These are phyloP conservation scores for Cercospora berteroae DNA, from an alignment of 2,329 filamentous ascomycete species.

Conservation along the genomic window DNA sequence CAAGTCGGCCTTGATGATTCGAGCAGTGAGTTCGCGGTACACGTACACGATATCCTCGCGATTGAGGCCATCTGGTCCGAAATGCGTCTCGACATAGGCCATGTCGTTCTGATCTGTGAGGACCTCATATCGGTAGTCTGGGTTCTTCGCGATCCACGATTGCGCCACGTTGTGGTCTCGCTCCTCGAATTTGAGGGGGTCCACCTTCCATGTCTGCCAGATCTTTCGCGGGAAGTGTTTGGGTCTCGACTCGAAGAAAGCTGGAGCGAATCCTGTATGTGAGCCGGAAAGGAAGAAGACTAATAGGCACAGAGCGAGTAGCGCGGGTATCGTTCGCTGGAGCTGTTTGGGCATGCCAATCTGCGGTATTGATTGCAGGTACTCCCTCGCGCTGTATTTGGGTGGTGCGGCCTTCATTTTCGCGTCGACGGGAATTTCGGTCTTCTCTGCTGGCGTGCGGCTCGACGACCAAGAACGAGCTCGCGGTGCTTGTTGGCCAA, in stretches of 20 bases:
- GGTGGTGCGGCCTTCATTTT: constrained; percentile 20
- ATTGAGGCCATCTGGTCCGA: constrained; percentile 63
- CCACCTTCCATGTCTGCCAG: constrained; percentile 75
- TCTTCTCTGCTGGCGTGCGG: constrained; percentile 15
- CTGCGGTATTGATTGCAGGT: constrained; percentile 23
- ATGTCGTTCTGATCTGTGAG: constrained; percentile 67
- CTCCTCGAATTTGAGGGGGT: constrained; percentile 64
- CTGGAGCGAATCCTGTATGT: constrained; percentile 17
- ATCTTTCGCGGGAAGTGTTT: constrained; percentile 63
- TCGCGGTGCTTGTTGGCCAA: constrained; percentile 13
- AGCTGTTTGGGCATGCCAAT: constrained; percentile 49
- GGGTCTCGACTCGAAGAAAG: constrained; percentile 26
- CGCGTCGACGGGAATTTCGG: constrained; percentile 11
- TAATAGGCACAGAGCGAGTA: constrained; percentile 46
- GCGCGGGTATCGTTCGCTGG: constrained; percentile 50
- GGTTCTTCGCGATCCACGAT: constrained; percentile 67
- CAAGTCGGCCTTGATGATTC: constrained; percentile 66
- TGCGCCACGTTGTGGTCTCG: constrained; percentile 60
- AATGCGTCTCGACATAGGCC: constrained; percentile 66
- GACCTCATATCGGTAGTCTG: constrained; percentile 65
- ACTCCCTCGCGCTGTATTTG: constrained; percentile 23
- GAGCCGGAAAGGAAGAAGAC: constrained; percentile 46
- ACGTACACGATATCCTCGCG: constrained; percentile 64
- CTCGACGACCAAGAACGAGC: constrained; percentile 20
- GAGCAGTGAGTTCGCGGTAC: constrained; percentile 59